Percentiles rank a stretch among this genome's conserved stretches.
phyloP scores from a whole-genome alignment of 345 rosid genomes.

The Arabis hirsuta region DNA sequence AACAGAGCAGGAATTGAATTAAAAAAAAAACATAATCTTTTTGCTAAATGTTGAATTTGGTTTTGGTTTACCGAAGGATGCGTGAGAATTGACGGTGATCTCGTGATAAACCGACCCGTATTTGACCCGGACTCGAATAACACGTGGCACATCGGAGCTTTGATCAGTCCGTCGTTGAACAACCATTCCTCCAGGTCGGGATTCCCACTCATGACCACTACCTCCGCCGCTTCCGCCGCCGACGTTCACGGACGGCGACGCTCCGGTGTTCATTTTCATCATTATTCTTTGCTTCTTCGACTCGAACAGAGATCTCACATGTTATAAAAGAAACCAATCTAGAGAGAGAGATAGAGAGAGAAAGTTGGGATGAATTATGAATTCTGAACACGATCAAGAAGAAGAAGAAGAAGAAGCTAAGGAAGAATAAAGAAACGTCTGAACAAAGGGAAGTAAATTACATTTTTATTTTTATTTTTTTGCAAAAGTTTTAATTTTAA shows the following conservation, averaged over 20 bases:
- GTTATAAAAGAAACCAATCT: slow-evolving; percentile 30
- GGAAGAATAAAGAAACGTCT: slow-evolving; percentile 47
- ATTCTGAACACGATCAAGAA: slow-evolving; percentile 36
- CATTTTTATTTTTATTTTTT: background rate
- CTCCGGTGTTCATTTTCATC: slow-evolving; percentile 44
- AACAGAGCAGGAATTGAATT: background rate
- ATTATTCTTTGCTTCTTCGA: slow-evolving; percentile 35
- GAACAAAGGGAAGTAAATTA: slow-evolving; percentile 45
- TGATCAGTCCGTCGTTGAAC: slow-evolving; percentile 89
- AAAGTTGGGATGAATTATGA: slow-evolving; percentile 26
- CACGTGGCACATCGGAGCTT: slow-evolving; percentile 67
- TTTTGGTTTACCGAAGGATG: slow-evolving; percentile 75
- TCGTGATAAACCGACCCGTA: slow-evolving; percentile 81
- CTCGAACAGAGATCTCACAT: slow-evolving; percentile 35
- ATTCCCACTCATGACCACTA: slow-evolving; percentile 75
- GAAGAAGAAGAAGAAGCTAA: slow-evolving; percentile 8
- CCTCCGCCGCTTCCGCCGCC: slow-evolving; percentile 51
- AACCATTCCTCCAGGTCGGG: slow-evolving; percentile 98
- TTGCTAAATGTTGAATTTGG: background rate
- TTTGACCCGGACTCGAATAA: slow-evolving; percentile 84
- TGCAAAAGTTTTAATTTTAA: slow-evolving; percentile 12
- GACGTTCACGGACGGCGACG: slow-evolving; percentile 43
- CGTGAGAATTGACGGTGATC: slow-evolving; percentile 74
- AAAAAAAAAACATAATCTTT: background rate
- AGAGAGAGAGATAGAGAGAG: slow-evolving; percentile 12